These are phyloP conservation scores for Begonia loranthoides DNA, from an alignment of 306 rosid species.

Conservation along the genomic window DNA sequence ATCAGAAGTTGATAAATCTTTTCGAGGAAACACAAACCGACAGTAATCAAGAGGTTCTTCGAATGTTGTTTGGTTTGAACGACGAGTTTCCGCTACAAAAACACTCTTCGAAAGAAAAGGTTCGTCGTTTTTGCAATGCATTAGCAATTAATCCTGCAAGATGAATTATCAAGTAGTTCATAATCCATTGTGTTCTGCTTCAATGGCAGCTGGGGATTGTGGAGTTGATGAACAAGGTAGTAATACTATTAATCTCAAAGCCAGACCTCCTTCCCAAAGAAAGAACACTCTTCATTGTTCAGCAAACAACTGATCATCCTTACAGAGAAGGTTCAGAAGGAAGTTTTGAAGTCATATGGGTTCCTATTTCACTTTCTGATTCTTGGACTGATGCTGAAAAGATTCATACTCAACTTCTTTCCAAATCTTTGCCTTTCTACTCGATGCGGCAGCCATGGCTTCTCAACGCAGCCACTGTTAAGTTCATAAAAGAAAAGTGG, in stretches of 20 bases:
- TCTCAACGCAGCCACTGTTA: slow-evolving; percentile 26
- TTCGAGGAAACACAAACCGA: slow-evolving; percentile 18
- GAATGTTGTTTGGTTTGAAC: slow-evolving; percentile 25
- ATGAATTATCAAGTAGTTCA: background rate
- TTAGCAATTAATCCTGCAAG: background rate
- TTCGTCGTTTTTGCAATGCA: slow-evolving; percentile 1
- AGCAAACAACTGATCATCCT: slow-evolving; percentile 46
- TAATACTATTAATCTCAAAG: slow-evolving; percentile 40
- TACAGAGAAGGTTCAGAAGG: slow-evolving; percentile 16
- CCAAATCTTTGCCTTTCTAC: slow-evolving; percentile 43
- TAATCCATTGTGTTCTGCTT: slow-evolving; percentile 1
- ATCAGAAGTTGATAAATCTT: slow-evolving; percentile 25
- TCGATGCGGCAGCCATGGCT: slow-evolving; percentile 37
- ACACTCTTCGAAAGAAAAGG: slow-evolving; percentile 35
- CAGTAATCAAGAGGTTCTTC: slow-evolving; percentile 41
- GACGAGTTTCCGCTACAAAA: slow-evolving; percentile 40
- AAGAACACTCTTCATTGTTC: slow-evolving; percentile 32
- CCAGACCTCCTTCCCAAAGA: slow-evolving; percentile 26
- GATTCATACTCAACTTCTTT: slow-evolving; percentile 16
- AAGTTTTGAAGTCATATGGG: slow-evolving; percentile 40
- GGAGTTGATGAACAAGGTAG: slow-evolving; percentile 32
- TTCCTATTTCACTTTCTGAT: slow-evolving; percentile 39
- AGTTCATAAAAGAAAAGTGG: slow-evolving; percentile 33
- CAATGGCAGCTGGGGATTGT: slow-evolving; percentile 35
- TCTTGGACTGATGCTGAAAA: slow-evolving; percentile 47